Evolutionary conservation across 352 stramenopile species (phyloP), one percentile per base, ranked within the genome.

Genomic region (Pythium volutum): DNA sequence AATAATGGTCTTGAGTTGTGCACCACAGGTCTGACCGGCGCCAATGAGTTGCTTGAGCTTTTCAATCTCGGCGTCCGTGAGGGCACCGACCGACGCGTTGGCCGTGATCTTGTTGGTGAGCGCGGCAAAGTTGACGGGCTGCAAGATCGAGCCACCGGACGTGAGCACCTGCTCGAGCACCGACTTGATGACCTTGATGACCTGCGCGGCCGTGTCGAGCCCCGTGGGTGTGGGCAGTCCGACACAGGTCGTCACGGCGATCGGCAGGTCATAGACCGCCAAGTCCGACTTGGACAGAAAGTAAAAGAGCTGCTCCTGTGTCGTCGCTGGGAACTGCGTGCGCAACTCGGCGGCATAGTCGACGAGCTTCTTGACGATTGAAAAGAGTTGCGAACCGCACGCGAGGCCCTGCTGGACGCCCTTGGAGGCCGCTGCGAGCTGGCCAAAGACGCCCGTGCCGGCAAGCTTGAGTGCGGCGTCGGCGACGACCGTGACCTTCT

Each of bases 381-480:
- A 66, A 54, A 79, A 85, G 4, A 90, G 52, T 47, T 81, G 69
- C 36, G 76, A 70, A 0, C 62, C 73, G n/a, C 82, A 92, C 47
- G 74, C 65, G 23, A 90, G 49, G 1, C 71, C 72, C 4, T 53
- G 67, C 59, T 76, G 73, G 4, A 89, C 71, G 12, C 70, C 68
- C 43, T 76, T 74, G 62, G 69, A 73, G 3, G 82, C 74, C 0
- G 42, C 48, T 33, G 56, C 64, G 16, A 90, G 52, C 46, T 84
- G 43, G 22, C 71, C 76, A 27, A 90, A 86, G 4, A 91, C 70
- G 0, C 83, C 83, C 1, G 68, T 65, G 2, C 74, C 80, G 3
- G 79, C 80, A 4, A 71, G 64, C 27, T 77, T 87, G n/a, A 93
- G 29, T 0, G 73, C 76, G 0, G 80, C 76, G 15, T 70, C 79